These are phyloP conservation scores for Ceratonia siliqua DNA, from an alignment of 306 rosid genomes.

Conservation along the genomic window DNA sequence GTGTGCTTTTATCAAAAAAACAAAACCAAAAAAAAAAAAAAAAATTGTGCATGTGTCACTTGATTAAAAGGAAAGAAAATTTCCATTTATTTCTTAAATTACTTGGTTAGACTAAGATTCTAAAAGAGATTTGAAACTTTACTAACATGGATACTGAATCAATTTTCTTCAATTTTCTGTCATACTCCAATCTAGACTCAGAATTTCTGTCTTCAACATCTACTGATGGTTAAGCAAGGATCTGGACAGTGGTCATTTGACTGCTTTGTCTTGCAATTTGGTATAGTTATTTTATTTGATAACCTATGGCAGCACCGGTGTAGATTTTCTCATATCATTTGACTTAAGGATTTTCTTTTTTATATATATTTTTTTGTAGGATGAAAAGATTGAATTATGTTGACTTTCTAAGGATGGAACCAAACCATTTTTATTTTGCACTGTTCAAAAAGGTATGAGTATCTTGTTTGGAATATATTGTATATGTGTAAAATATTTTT, in stretches of 20 bases:
- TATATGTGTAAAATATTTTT: slow-evolving; percentile 22
- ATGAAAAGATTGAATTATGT: too few species aligned
- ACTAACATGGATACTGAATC: slow-evolving; percentile 25
- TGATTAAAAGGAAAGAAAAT: not conserved
- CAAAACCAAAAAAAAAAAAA: too few species aligned
- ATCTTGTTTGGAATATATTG: too few species aligned
- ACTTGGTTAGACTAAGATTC: too few species aligned
- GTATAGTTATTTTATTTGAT: slow-evolving; percentile 43
- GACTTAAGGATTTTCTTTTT: slow-evolving; percentile 11
- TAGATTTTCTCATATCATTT: slow-evolving; percentile 26
- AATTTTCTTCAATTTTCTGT: slow-evolving; percentile 26
- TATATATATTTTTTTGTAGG: too few species aligned
- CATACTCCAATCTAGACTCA: slow-evolving; percentile 67
- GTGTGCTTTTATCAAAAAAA: too few species aligned
- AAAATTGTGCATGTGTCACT: too few species aligned
- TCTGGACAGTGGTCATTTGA: slow-evolving; percentile 83
- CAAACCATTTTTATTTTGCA: too few species aligned
- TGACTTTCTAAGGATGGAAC: too few species aligned
- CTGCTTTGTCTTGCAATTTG: slow-evolving; percentile 67
- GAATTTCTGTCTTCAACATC: slow-evolving; percentile 86
- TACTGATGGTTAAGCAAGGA: slow-evolving; percentile 78
- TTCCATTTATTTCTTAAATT: too few species aligned
- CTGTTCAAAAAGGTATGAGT: too few species aligned
- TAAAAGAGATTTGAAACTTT: slow-evolving; percentile 22
- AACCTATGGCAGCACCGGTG: slow-evolving; percentile 8